Evolutionary conservation across 345 rosid genomes (phyloP).

Genomic region (Gossypium thurberi): DNA sequence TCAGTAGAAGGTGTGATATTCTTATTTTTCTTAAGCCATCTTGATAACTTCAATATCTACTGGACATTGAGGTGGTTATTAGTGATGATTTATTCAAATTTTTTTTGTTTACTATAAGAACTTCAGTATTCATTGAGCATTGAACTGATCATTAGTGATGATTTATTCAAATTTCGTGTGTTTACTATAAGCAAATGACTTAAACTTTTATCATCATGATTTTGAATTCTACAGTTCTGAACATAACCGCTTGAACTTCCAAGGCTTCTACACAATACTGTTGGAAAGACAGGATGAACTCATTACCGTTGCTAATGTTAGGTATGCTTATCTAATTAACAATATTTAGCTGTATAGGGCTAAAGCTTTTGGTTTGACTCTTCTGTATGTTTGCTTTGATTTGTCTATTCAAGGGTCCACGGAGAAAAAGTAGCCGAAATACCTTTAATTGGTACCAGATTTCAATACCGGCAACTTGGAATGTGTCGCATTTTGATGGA

Average conservation of each 20-base stretch:
- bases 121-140: too few relatives aligned
- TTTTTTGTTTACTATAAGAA: too few relatives aligned
- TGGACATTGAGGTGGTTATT: neutral
- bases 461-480: slow-evolving; percentile 41
- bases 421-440: slow-evolving; percentile 3
- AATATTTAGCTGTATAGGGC: neutral
- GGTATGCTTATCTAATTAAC: slow-evolving; percentile 32
- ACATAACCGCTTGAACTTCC: slow-evolving; percentile 60
- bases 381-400: slow-evolving; percentile 9
- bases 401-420: neutral
- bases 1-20: slow-evolving; percentile 55
- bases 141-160: too few relatives aligned
- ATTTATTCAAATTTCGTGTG: neutral
- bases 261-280: slow-evolving; percentile 68
- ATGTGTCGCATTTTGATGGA: slow-evolving; percentile 56
- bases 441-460: slow-evolving; percentile 41
- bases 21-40: slow-evolving; percentile 6
- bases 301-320: slow-evolving; percentile 54
- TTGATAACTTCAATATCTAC: neutral
- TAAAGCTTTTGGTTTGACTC: neutral
- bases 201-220: slow-evolving; percentile 3
- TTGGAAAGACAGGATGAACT: slow-evolving; percentile 68
- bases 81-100: too few relatives aligned
- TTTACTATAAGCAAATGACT: neutral
- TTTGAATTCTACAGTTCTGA: slow-evolving; percentile 42